phyloP scores from a whole-genome alignment of 306 rosid genomes.

The Inga leiocalycina region DNA sequence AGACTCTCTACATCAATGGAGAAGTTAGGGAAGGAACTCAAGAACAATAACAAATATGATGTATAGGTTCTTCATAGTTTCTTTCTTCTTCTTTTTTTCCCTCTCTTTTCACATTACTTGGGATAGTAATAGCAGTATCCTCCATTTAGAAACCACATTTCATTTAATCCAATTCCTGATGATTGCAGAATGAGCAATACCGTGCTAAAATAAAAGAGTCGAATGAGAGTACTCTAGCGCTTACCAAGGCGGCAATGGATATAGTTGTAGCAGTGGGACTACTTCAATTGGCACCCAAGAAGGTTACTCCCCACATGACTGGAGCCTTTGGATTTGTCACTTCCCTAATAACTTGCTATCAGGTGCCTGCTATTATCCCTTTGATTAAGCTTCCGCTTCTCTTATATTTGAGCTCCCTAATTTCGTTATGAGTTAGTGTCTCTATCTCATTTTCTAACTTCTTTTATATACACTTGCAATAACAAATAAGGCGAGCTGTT shows the following conservation, averaged over 20 bases:
- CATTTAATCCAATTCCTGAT: not conserved
- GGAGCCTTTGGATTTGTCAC: constrained; percentile 85
- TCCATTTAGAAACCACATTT: constrained; percentile 7
- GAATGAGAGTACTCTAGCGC: constrained; percentile 80
- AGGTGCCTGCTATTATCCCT: constrained; percentile 42
- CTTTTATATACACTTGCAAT: not conserved
- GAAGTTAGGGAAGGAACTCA: constrained; percentile 81
- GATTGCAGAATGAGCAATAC: constrained; percentile 74
- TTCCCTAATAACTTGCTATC: constrained; percentile 86
- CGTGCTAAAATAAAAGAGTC: constrained; percentile 60
- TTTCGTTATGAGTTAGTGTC: not conserved
- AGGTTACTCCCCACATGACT: constrained; percentile 80
- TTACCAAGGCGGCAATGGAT: constrained; percentile 77
- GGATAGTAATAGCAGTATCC: not conserved
- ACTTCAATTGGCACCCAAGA: constrained; percentile 91
- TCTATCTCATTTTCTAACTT: not conserved
- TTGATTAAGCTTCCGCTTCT: not conserved
- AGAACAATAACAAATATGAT: constrained; percentile 61
- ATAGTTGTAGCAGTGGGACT: constrained; percentile 83
- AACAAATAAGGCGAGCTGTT: not conserved
- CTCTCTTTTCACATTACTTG: not conserved
- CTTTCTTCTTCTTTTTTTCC: not conserved
- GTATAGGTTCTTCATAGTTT: constrained; percentile 38
- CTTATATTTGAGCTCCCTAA: not conserved
- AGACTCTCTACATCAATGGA: constrained; percentile 81